These are phyloP conservation scores for Vitis labrusca DNA, from an alignment of 164 flowering plant genomes.

Conservation along the genomic window DNA sequence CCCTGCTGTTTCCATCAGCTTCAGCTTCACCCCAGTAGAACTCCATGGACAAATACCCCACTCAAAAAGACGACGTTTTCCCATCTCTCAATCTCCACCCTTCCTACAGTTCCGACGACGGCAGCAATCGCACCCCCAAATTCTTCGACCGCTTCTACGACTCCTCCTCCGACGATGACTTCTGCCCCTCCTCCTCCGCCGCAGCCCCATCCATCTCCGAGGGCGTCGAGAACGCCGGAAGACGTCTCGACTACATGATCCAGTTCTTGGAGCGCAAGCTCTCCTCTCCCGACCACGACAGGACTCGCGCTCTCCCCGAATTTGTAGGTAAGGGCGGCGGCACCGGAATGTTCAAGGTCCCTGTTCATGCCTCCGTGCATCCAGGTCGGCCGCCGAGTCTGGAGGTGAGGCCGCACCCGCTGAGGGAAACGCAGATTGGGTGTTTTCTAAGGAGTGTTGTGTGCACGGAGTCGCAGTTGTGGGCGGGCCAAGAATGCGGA, in stretches of 20 bases:
- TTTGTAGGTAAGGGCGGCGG: slow-evolving; percentile 52
- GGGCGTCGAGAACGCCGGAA: slow-evolving; percentile 20
- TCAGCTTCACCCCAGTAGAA: too few relatives aligned
- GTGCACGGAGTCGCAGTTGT: slow-evolving; percentile 34
- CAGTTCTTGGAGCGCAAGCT: slow-evolving; percentile 65
- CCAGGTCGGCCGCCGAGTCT: slow-evolving; percentile 57
- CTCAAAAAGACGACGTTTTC: too few relatives aligned
- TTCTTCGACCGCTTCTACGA: too few relatives aligned
- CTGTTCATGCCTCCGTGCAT: slow-evolving; percentile 49
- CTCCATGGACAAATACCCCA: too few relatives aligned
- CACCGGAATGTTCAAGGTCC: slow-evolving; percentile 42
- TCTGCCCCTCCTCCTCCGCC: background rate
- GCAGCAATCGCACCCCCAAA: too few relatives aligned
- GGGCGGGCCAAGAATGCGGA: slow-evolving; percentile 53
- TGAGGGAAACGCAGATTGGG: slow-evolving; percentile 57
- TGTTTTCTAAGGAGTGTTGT: slow-evolving; percentile 40
- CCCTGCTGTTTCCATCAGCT: too few relatives aligned
- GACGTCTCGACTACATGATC: slow-evolving; percentile 57
- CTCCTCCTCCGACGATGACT: slow-evolving; percentile 29
- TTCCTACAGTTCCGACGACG: too few relatives aligned
- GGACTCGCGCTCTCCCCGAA: slow-evolving; percentile 31
- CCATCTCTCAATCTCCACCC: too few relatives aligned
- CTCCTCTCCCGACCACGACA: slow-evolving; percentile 8
- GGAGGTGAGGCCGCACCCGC: slow-evolving; percentile 65
- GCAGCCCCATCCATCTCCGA: slow-evolving; percentile 17